Percentiles rank a stretch among this genome's conserved stretches.
phyloP scores from a whole-genome alignment of 805 yeast species.

The Candida suzukii region DNA sequence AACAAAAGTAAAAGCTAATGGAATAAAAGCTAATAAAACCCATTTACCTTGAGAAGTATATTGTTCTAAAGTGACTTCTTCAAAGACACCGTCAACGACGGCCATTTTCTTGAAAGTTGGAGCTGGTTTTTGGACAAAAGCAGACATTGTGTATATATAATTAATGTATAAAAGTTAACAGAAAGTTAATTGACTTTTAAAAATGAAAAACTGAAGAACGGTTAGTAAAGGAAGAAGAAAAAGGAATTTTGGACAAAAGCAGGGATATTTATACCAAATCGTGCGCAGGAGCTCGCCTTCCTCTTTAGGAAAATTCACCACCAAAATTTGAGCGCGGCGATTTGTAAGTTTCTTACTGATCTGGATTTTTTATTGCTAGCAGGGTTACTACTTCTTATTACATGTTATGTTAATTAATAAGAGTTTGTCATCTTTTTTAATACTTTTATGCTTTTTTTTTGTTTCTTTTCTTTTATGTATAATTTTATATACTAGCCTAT shows the following conservation, averaged over 20 bases:
- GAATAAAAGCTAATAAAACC: conserved; percentile 95
- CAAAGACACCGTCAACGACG: conserved; percentile 93
- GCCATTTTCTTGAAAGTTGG: conserved; percentile 96
- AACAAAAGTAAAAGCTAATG: conserved; percentile 98
- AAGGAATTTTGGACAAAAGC: neutral
- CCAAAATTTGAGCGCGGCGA: too few species aligned
- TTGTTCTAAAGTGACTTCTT: conserved; percentile 89
- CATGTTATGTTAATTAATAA: too few species aligned
- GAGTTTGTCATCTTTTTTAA: too few species aligned
- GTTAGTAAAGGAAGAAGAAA: neutral
- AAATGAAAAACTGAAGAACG: neutral
- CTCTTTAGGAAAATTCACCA: neutral
- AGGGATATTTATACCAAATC: neutral
- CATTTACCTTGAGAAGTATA: conserved; percentile 86
- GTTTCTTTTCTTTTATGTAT: too few species aligned
- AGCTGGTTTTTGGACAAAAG: conserved; percentile 90
- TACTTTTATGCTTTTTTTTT: too few species aligned
- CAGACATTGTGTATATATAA: conserved; percentile 57
- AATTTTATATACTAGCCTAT: too few species aligned
- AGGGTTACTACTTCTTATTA: too few species aligned
- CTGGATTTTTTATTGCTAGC: too few species aligned
- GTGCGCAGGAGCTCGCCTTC: neutral
- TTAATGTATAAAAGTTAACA: too few species aligned
- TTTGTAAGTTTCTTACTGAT: too few species aligned
- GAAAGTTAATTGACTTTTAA: too few species aligned